Evolutionary conservation across 1,284 basidiomycete genomes (phyloP).

Genomic region (Lignosus rhinocerotis): DNA sequence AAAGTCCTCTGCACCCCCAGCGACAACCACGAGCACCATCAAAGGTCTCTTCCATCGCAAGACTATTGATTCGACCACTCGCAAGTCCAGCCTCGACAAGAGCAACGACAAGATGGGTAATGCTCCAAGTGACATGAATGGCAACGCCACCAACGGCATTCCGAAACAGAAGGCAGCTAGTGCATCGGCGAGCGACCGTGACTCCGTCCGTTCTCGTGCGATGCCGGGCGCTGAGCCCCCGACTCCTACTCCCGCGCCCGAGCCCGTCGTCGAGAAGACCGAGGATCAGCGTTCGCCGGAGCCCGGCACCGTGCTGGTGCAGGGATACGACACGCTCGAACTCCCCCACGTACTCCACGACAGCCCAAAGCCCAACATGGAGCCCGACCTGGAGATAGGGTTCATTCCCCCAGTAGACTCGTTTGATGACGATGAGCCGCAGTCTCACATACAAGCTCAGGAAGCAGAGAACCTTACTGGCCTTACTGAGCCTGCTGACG

Average conservation of each 20-base stretch:
- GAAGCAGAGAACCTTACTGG: neutral
- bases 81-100: slow-evolving; percentile 3
- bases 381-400: slow-evolving; percentile 12
- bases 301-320: slow-evolving; percentile 4
- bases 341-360: slow-evolving; percentile 9
- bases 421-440: slow-evolving; percentile 7
- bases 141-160: slow-evolving; percentile 9
- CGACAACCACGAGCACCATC: slow-evolving; percentile 10
- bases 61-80: slow-evolving; percentile 1
- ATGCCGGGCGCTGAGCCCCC: slow-evolving; percentile 24
- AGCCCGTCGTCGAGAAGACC: neutral
- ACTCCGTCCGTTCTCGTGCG: slow-evolving; percentile 14
- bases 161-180: slow-evolving; percentile 10
- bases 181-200: slow-evolving; percentile 10
- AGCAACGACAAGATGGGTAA: slow-evolving; percentile 21
- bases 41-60: slow-evolving; percentile 18
- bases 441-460: neutral
- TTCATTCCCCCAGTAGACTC: slow-evolving; percentile 7
- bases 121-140: slow-evolving; percentile 23
- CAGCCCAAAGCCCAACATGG: neutral
- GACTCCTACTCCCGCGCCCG: slow-evolving; percentile 10
- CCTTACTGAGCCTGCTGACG: neutral
- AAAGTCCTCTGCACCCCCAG: neutral
- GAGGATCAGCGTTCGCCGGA: slow-evolving; percentile 7
- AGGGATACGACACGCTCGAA: slow-evolving; percentile 6